Base-by-base conservation (phyloP, 495 filamentous ascomycete genomes). In the Elasticomyces elasticus region DNA sequence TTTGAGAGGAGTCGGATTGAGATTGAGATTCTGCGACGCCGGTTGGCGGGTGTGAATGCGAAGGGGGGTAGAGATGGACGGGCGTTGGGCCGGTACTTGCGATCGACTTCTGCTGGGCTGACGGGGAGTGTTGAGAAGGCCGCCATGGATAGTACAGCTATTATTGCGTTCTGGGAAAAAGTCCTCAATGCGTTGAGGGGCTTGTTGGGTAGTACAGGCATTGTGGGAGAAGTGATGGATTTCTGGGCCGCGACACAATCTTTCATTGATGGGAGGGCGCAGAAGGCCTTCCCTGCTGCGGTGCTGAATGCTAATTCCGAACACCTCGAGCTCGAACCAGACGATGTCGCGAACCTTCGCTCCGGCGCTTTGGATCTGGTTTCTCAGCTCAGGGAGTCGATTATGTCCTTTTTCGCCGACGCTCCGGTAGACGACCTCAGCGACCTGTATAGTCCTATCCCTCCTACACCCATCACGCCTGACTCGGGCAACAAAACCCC, bases 211-310 rank as follows among this genome's bases (percentile, higher is more conserved):
- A 40, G 35, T 40, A 13, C 13, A 5, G 92, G 94, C 11, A 73
- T 97, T 25, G 72, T 97, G 19, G 89, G 87, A 1, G 92, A 98
- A 63, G 80, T 95, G 1, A 69, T 94, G n/a, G 87, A 90, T 55
- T 96, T 94, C 67, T 95, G 90, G 91, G 87, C 95, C 56, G 90
- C 83, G 3, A 84, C 89, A 0, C 83, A 90, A 60, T 84, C 84
- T 1, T 98, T 97, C 70, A 86, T 96, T 49, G 83, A 91, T 30
- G 89, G 89, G 17, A 89, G 81, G 49, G 81, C 82, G 46, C 90
- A 96, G 65, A 82, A 77, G 59, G 79, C 80, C n/a, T 73, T 98
- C 50, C 91, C 92, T 12, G 35, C 35, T 15, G 35, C 13, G 2
- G 35, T 40, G 15, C 4, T 15, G 7, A 33, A 33, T 40, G 51